Evolutionary conservation across 2,329 filamentous ascomycete species (phyloP).

Genomic region (Teratosphaeria viscida): DNA sequence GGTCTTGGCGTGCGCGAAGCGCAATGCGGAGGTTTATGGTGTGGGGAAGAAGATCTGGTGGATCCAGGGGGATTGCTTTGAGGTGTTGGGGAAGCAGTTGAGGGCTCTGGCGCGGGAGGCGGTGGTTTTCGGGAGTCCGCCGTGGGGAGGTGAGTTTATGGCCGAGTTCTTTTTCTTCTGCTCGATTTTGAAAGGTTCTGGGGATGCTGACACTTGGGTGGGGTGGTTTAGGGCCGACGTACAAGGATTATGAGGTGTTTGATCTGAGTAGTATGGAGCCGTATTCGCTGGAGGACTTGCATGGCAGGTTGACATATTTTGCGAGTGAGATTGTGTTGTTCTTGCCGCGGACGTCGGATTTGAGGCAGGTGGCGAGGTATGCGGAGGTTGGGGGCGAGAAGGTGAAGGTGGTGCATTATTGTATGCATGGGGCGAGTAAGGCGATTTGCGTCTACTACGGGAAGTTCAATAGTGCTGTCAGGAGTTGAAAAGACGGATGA

Average conservation of each 20-base stretch:
- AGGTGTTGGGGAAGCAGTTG: slow-evolving; percentile 49
- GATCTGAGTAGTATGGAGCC: slow-evolving; percentile 80
- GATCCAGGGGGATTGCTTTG: slow-evolving; percentile 79
- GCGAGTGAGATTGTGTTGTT: slow-evolving; percentile 58
- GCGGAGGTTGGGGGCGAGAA: slow-evolving; percentile 36
- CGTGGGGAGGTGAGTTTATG: slow-evolving; percentile 54
- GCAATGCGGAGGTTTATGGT: slow-evolving; percentile 81
- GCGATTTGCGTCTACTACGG: slow-evolving; percentile 52
- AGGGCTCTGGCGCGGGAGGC: slow-evolving; percentile 39
- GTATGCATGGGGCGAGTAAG: slow-evolving; percentile 82
- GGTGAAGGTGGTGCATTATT: slow-evolving; percentile 77
- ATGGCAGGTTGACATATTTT: slow-evolving; percentile 47
- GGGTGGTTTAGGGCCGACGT: slow-evolving; percentile 45
- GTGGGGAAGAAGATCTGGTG: slow-evolving; percentile 71
- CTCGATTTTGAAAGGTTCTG: background rate
- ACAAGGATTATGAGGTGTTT: slow-evolving; percentile 60
- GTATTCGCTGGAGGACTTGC: slow-evolving; percentile 59
- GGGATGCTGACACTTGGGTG: background rate
- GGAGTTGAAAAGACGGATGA: background rate
- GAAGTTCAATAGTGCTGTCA: background rate
- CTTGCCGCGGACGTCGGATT: slow-evolving; percentile 73
- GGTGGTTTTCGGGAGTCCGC: slow-evolving; percentile 61
- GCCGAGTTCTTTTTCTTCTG: background rate
- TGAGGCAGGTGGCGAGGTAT: slow-evolving; percentile 59
- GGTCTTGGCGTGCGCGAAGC: slow-evolving; percentile 78